Base-by-base conservation (phyloP, 1,284 basidiomycete genomes). In the Fomitopsis palustris region DNA sequence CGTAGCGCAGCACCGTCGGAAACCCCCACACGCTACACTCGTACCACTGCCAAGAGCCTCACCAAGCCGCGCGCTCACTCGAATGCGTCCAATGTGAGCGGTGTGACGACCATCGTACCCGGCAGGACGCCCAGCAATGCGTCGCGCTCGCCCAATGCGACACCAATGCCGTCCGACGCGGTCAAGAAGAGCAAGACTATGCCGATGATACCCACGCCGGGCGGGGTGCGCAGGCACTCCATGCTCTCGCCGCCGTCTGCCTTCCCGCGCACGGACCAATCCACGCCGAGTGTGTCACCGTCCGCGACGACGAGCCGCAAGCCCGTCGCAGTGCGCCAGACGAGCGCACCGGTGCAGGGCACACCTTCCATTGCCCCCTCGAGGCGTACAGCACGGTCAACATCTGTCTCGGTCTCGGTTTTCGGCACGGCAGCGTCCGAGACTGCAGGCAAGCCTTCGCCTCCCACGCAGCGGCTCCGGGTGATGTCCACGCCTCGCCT, bases 101-200 rank as follows among this genome's bases (percentile, higher is more conserved):
- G 74, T 8, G 72, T 74, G 61, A 76, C 79, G 10, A 80, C 79
- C 31, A 70, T 80, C 57, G 76, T 75, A 39, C 78, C 78, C 5
- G 63, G 65, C 54, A 67, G 64, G 49, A 62, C 64, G 57, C 64
- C 59, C 54, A 63, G 61, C 10, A 71, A 70, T 29, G 64, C 57
- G 14, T 61, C 61, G 10, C 57, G 65, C 25, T 66, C 65, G n/a
- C 65, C 70, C 16, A 72, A 74, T 56, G 69, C 71, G 55, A 71
- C 70, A 4, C 70, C 75, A 3, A 61, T 73, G 41, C 69, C 72
- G 6, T 53, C 63, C 39, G 57, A 60, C 41, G 67, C 70, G 61
- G 64, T 68, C 57, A 53, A 63, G 41, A 60, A 53, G 38, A 43
- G 2, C 35, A 37, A 39, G 45, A 53, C 33, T 14, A 61, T 61